Evolutionary conservation across 2,329 filamentous ascomycete species (phyloP).

Genomic region (Clarireedia homoeocarpa): DNA sequence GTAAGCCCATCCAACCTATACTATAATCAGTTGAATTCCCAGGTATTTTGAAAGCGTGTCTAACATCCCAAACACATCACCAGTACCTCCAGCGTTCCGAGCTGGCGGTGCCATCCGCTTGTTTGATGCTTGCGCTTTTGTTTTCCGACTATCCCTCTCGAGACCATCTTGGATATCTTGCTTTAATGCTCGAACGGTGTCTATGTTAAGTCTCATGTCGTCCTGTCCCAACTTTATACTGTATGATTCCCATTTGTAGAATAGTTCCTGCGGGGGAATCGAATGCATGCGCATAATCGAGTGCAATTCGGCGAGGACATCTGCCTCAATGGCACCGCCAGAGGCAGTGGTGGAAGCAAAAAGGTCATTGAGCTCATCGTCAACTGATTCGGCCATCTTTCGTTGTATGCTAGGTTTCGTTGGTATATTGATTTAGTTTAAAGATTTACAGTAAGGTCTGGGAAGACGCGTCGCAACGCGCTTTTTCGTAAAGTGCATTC

Average conservation of each 20-base stretch:
- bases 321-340: constrained; percentile 49
- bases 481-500: constrained; percentile 6
- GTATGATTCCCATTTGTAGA: constrained; percentile 99
- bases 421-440: not conserved
- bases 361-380: constrained; percentile 22
- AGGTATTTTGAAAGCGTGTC: constrained; percentile 19
- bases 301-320: constrained; percentile 72
- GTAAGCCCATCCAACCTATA: constrained; percentile 58
- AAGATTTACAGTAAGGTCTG: not conserved
- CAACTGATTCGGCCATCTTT: constrained; percentile 17
- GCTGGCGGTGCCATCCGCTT: constrained; percentile 56
- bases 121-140: constrained; percentile 57
- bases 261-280: constrained; percentile 76
- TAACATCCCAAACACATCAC: constrained; percentile 79
- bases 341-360: constrained; percentile 19
- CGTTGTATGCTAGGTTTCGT: not conserved
- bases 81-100: constrained; percentile 44
- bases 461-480: constrained; percentile 10
- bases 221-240: constrained; percentile 88
- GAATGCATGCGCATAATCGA: constrained; percentile 82
- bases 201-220: constrained; percentile 62
- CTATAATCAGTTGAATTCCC: constrained; percentile 18
- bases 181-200: constrained; percentile 71
- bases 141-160: constrained; percentile 62
- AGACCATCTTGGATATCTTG: constrained; percentile 77